Evolutionary conservation across 2,329 filamentous ascomycete species (phyloP), one percentile per base, ranked within the genome.

Genomic region (Exserohilum rostratum): DNA sequence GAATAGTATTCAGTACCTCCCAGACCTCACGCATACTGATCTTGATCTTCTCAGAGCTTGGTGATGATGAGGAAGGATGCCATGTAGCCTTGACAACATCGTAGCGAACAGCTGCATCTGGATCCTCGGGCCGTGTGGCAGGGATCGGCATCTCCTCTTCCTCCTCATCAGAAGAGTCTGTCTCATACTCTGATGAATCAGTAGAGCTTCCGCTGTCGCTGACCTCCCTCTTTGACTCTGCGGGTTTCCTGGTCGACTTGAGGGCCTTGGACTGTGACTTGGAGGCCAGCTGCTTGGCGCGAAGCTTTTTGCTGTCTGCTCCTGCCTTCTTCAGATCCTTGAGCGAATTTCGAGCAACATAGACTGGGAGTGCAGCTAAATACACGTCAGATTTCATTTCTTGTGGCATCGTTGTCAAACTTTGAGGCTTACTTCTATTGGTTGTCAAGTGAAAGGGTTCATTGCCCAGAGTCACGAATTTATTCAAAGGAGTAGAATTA

Each of bases 61-160:
- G 75, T 29, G 76, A 71, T 56, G 79, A 80, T 58, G 81, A 83
- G 55, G 80, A 80, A 40, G 82, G 80, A 44, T 78, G 81, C 85
- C 85, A 88, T 10, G 86, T 80, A 27, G 84, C 83, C 68, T 84
- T 84, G 51, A 87, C 81, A 9, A 83, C 79, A 66, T 87, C 84
- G 70, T 87, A 87, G 49, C 80, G 78, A 12, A 80, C 79, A 38
- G 79, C 83, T 62, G 77, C 81, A 55, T 82, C 75, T 5, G 81
- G 78, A 40, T 83, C 81, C 33, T 75, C 78, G 9, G 85, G 82
- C 22, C 84, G 78, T 52, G 75, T 74, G 17, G 76, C 62, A 10
- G 85, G 82, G 6, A 87, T 70, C 18, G 85, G 85, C 13, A 82
- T 84, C 13, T 77, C 83, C 30, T 80, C 78, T 12, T 81, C 78